Evolutionary conservation across 805 yeast genomes (phyloP).

Genomic region (Saturnispora galanensis): DNA sequence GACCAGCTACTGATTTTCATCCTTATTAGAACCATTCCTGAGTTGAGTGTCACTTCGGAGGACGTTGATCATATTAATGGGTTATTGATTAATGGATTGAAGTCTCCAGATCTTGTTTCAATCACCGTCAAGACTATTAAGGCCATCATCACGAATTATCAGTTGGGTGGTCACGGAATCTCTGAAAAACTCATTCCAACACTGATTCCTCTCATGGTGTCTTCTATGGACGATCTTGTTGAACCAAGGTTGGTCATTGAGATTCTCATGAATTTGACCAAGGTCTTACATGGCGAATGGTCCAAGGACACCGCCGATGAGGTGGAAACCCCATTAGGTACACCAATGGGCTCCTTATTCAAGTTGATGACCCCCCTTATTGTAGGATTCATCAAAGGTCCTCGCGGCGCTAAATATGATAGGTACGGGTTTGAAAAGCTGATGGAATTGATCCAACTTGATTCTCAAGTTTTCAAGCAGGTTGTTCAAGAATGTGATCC

Average conservation of each 20-base stretch:
- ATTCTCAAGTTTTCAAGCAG: constrained; percentile 39
- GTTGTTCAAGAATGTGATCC: constrained; percentile 32
- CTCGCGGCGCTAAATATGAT: constrained; percentile 11
- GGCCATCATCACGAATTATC: constrained; percentile 34
- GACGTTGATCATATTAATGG: constrained; percentile 31
- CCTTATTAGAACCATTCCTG: constrained; percentile 32
- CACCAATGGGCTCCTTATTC: constrained; percentile 11
- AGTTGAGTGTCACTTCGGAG: constrained; percentile 23
- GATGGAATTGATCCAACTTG: constrained; percentile 35
- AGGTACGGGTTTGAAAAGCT: constrained; percentile 38
- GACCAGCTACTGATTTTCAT: constrained; percentile 37
- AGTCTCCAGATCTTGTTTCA: constrained; percentile 16
- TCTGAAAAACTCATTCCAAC: constrained; percentile 38
- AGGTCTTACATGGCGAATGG: constrained; percentile 24
- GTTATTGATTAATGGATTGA: too few species aligned
- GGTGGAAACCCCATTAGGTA: too few species aligned
- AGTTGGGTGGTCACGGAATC: constrained; percentile 24
- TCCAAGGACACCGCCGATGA: too few species aligned
- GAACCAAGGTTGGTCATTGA: constrained; percentile 39
- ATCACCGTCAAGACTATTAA: constrained; percentile 54
- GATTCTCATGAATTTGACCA: constrained; percentile 37
- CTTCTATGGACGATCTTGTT: constrained; percentile 11
- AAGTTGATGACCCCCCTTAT: constrained; percentile 24
- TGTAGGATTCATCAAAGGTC: constrained; percentile 22
- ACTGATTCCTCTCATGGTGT: constrained; percentile 26